Conservation (phyloP, 176 grass and related monocot species). For the Melocanna baccifera region DNA sequence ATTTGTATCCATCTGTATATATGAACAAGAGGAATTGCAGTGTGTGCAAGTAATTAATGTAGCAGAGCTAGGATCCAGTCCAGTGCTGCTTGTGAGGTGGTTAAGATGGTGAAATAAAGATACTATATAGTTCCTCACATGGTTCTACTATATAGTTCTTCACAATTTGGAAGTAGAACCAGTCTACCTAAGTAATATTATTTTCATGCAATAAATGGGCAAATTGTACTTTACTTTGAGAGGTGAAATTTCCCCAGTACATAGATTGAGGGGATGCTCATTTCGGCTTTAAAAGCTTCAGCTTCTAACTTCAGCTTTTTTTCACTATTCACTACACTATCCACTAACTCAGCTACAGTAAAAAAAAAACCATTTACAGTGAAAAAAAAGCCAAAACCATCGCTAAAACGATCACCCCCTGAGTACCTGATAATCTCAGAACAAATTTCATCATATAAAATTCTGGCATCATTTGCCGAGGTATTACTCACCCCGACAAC, state of each 20-base stretch:
- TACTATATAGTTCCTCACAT: neutral
- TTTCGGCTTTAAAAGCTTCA: too few relatives aligned
- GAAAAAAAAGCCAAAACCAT: too few relatives aligned
- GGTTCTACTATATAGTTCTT: too few relatives aligned
- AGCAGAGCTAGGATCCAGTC: neutral
- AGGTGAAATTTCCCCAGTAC: neutral
- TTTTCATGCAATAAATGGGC: neutral
- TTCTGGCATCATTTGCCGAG: neutral
- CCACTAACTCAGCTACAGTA: too few relatives aligned
- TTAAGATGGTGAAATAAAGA: neutral
- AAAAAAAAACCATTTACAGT: too few relatives aligned
- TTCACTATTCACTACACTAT: too few relatives aligned
- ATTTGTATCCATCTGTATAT: slow-evolving; percentile 17
- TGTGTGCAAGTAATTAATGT: neutral
- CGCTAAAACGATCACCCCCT: too few relatives aligned
- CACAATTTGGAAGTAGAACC: neutral
- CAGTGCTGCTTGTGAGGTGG: neutral
- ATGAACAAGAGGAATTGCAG: neutral
- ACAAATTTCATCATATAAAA: neutral
- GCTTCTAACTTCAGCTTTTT: too few relatives aligned
- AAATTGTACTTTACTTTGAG: neutral
- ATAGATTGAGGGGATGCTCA: too few relatives aligned
- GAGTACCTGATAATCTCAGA: neutral
- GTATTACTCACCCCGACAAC: neutral
- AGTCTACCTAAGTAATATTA: neutral